Percentiles rank a stretch among this genome's conserved stretches.
Evolutionary conservation across 225 moss, liverwort and hornwort species (phyloP).

Genomic region (Polytrichum formosum): DNA sequence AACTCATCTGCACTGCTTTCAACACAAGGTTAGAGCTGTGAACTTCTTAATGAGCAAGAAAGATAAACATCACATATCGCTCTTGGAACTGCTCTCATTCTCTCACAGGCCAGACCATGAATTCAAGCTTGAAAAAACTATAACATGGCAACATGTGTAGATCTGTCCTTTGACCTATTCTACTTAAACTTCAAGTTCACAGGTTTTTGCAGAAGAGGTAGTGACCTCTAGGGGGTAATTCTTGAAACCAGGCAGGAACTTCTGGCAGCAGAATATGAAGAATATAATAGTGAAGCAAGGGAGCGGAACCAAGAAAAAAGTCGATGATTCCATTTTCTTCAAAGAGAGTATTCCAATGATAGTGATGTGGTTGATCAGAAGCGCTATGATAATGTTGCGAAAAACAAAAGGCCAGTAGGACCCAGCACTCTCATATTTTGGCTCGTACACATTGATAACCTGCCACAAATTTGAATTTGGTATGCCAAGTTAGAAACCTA

Average conservation of each 20-base stretch:
- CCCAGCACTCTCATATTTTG: constrained; percentile 78
- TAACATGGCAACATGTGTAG: too few relatives aligned
- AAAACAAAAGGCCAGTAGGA: constrained; percentile 80
- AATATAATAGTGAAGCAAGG: constrained; percentile 73
- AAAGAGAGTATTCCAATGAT: constrained; percentile 81
- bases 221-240: constrained; percentile 75
- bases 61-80: too few relatives aligned
- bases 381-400: constrained; percentile 59
- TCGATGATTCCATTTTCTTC: constrained; percentile 67
- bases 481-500: not conserved
- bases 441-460: constrained; percentile 82
- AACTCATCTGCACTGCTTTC: too few relatives aligned
- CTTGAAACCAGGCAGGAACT: constrained; percentile 59
- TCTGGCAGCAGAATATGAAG: constrained; percentile 67
- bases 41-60: too few relatives aligned
- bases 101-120: too few relatives aligned
- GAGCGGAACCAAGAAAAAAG: constrained; percentile 75
- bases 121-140: too few relatives aligned
- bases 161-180: not conserved
- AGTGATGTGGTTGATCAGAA: constrained; percentile 71
- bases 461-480: constrained; percentile 21
- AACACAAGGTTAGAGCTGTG: too few relatives aligned
- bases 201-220: not conserved
- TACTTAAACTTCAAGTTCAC: not conserved
- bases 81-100: too few relatives aligned